Base-by-base conservation (phyloP, 106 monocot species). In the Agapanthus africanus region DNA sequence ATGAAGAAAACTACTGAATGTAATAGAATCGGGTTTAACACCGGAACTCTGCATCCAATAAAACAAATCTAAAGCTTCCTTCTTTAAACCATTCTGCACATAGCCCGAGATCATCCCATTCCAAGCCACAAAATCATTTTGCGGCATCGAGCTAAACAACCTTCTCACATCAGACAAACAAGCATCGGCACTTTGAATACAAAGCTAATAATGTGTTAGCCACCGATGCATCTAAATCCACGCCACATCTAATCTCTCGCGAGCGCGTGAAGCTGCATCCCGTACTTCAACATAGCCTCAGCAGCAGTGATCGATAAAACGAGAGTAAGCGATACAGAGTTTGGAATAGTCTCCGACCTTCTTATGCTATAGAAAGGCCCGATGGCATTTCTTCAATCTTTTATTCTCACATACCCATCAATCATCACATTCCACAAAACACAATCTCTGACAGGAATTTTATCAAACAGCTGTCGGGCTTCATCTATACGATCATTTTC, bases 351-450 rank as follows among this genome's bases (percentile, higher is more conserved):
- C 5, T 33, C 81, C 9, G 75, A 69, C 11, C 28, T 71, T 61
- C 84, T 82, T 92, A 92, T 92, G n/a, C 47, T 51, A 52, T 37
- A 31, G 36, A 99, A 99, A 15, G 92, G 39, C n/a, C 22, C 50
- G 34, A 87, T 40, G 19, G 86, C 84, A 28, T 82, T 74, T n/a
- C 35, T 19, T 0, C 46, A 11, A 73, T 79, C 78, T 37, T 76
- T 76, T 66, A 36, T 67, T 37, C 72, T 84, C 19, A 77, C 73
- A 79, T 85, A 93, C 47, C 85, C 86, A 74, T 90, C 81, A 40
- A 99, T 81, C 89, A 99, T 93, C 22, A 87, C 90, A 79, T 99
- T 93, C 92, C 97, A 99, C 67, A 82, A 46, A 11, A 99, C 81
- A 61, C 74, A 87, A 65, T 99, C 92, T 76, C 78, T 82, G 0